Evolutionary conservation across 1,284 basidiomycete species (phyloP), one percentile per base, ranked within the genome.

Genomic region (Takashimella koratensis): DNA sequence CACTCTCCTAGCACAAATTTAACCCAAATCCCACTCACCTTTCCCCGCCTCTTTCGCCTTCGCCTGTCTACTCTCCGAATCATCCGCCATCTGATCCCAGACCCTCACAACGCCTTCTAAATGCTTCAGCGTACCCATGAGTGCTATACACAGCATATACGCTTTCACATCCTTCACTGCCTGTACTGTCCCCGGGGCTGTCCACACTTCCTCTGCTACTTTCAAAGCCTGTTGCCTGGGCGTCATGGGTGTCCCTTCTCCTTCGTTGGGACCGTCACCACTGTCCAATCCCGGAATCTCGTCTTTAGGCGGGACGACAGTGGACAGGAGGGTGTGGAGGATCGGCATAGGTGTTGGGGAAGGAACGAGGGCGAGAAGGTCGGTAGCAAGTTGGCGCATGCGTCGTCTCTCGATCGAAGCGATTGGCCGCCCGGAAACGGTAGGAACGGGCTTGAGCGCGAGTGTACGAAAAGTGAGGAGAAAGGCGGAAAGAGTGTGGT

Each of bases 311-410:
- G 13, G 40, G 1, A 43, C 42, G 0, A 30, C 47, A 0, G 56
- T 54, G 21, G 16, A 13, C 20, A 60, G 41, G 8, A 57, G 43
- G 3, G 43, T 42, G 16, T 57, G 51, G 5, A 60, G 45, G 3
- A 65, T 52, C 0, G 59, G 52, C n/a, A 63, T 21, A 1, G 64
- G 61, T 16, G 51, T 61, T 13, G 61, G 64, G 4, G 22, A 49
- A 2, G 64, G 61, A 0, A 61, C 30, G 3, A 47, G 51, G 12
- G 45, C 22, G 23, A 49, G 46, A 6, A 55, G 43, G 26, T 52
- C 42, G 12, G 27, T 42, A 8, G 30, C 8, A 16, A 36, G 30
- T 36, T 36, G 8, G 16, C 30, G 10, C 30, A 36, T 36, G 16
- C 30, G 30, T 36, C 16, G 10, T 8, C 30, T 8, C 16, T 36